phyloP scores from a whole-genome alignment of 768 basidiomycete genomes.

The Leccinum subgranulosum region DNA sequence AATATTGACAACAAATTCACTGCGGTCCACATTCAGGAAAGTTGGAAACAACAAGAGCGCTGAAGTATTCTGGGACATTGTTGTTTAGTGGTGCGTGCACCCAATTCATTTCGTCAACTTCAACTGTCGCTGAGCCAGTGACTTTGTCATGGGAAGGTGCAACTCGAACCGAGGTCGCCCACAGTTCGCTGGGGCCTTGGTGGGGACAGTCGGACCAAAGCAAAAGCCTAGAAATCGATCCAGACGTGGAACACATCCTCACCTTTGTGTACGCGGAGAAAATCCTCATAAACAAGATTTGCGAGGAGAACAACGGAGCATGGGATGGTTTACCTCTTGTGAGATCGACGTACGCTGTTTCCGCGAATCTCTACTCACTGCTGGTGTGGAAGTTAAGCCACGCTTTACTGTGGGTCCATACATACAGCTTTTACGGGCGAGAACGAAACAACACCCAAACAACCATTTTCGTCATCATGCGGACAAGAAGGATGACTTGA shows the following conservation, averaged over 20 bases:
- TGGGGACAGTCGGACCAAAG: constrained; percentile 16
- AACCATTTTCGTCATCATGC: no score
- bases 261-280: constrained; percentile 29
- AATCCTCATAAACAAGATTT: constrained; percentile 24
- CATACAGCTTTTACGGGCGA: neutral
- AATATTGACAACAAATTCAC: neutral
- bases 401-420: neutral
- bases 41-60: no score
- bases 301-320: neutral
- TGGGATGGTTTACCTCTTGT: neutral
- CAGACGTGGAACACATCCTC: constrained; percentile 25
- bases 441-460: neutral
- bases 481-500: no score
- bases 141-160: constrained; percentile 3
- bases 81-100: constrained; percentile 18
- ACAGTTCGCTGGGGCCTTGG: constrained; percentile 10
- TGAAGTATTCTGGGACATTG: constrained; percentile 25
- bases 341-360: neutral
- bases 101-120: neutral
- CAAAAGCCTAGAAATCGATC: constrained; percentile 12
- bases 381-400: neutral
- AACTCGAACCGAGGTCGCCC: constrained; percentile 13
- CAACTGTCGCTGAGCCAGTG: no score
- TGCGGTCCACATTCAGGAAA: neutral
- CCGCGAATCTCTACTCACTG: neutral